Evolutionary conservation across 1,139 yeast genomes (phyloP), one percentile per base, ranked within the genome.

Genomic region (Suhomyces bribrorum): DNA sequence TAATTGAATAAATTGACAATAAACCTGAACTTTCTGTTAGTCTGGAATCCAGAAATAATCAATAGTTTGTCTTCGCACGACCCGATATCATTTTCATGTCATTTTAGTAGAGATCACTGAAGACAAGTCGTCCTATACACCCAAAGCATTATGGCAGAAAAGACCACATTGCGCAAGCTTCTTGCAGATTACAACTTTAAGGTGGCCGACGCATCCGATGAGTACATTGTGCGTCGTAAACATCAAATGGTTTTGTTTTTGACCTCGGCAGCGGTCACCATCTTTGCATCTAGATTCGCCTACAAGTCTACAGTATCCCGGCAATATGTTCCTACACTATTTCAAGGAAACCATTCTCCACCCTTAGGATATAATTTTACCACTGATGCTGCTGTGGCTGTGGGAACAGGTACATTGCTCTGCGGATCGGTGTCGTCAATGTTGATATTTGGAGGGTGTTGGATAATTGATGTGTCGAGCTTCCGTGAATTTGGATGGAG

Each of bases 341-440:
- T 87, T 60, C 89, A 87, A 53, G 89, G 92, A 11, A 90, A 90
- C 61, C 92, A 89, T 54, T 75, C 80, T 33, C 95, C 95, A 1
- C 96, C 96, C 2, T 51, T 66, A 3, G 75, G 83, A 32, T 86
- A 84, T 57, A 84, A 85, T 35, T 81, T 85, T 59, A 81, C 87
- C 44, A 76, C 80, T 35, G 97, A 90, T 60, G 97, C 96, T 2
- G 80, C 88, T 20, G 81, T 81, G 26, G 97, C 97, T 0, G 89
- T 90, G 5, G 81, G 86, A 0, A 82, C 87, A 28, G 95, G 96
- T 0, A 78, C 95, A 0, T 62, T 86, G 32, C 65, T 89, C 20
- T 86, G 96, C 7, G 75, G 82, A 0, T 76, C 88, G 2, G 78
- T 88, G 0, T 77, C 86, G 51, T 77, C 87, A 4, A 85, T 87